These are phyloP conservation scores for Malania oleifera DNA, from an alignment of 164 flowering plant species.

Conservation along the genomic window DNA sequence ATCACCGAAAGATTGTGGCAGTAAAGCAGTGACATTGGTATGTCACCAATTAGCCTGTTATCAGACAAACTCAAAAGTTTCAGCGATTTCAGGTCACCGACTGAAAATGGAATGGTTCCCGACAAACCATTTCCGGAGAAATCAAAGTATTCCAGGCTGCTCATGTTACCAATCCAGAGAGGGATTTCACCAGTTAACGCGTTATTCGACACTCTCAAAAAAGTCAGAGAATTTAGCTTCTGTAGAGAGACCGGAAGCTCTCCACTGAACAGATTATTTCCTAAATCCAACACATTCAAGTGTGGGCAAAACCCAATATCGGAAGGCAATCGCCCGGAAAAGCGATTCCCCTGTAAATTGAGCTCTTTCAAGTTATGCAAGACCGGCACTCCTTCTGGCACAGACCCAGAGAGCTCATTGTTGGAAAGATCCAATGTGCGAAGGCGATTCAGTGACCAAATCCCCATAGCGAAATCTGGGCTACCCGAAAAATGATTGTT, in stretches of 20 bases:
- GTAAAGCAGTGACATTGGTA: conserved; percentile 45
- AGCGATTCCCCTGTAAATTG: conserved; percentile 43
- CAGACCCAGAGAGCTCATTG: conserved; percentile 53
- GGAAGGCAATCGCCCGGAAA: conserved; percentile 58
- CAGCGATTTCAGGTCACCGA: conserved; percentile 56
- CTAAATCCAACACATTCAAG: conserved; percentile 45
- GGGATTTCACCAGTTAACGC: conserved; percentile 55
- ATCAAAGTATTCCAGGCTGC: conserved; percentile 47
- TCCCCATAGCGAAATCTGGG: conserved; percentile 40
- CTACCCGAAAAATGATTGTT: conserved; percentile 57
- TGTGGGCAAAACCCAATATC: conserved; percentile 79
- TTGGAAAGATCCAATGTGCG: conserved; percentile 64
- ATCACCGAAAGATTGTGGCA: conserved; percentile 44
- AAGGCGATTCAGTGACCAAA: conserved; percentile 53
- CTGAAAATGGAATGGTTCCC: conserved; percentile 51
- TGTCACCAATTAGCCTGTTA: conserved; percentile 48
- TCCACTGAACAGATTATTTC: conserved; percentile 54
- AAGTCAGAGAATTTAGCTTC: conserved; percentile 33
- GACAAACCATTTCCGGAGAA: conserved; percentile 49
- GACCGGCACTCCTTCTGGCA: conserved; percentile 46
- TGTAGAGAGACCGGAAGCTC: conserved; percentile 48
- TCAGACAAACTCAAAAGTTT: conserved; percentile 40
- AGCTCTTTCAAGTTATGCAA: conserved; percentile 66
- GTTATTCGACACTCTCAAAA: conserved; percentile 45
- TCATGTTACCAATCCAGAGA: conserved; percentile 56